Percentiles rank a stretch among this genome's conserved stretches.
These are phyloP conservation scores for Cichorium intybus DNA, from an alignment of 140 eudicot species.

Conservation along the genomic window DNA sequence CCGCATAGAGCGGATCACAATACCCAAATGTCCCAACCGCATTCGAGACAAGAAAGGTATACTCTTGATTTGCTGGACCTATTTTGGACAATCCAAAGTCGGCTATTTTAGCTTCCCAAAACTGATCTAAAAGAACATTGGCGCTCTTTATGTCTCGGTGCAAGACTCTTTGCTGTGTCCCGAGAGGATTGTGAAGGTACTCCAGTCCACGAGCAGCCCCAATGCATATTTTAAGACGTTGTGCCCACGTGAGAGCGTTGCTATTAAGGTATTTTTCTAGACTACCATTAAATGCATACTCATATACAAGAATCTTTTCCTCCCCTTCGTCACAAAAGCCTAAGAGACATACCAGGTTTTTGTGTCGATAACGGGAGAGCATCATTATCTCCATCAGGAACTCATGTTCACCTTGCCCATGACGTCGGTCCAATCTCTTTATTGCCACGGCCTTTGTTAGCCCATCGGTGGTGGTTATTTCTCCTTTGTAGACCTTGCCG, in stretches of 20 bases:
- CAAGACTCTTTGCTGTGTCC: slow-evolving; percentile 30
- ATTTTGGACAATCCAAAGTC: slow-evolving; percentile 35
- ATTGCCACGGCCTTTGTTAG: not conserved
- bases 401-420: slow-evolving; percentile 32
- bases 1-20: slow-evolving; percentile 31
- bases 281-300: slow-evolving; percentile 26
- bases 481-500: slow-evolving; percentile 31
- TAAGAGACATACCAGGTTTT: slow-evolving; percentile 22
- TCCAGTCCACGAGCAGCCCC: slow-evolving; percentile 39
- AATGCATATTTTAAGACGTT: slow-evolving; percentile 33
- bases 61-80: slow-evolving; percentile 32
- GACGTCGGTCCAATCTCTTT: slow-evolving; percentile 20
- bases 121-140: slow-evolving; percentile 25
- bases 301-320: slow-evolving; percentile 32
- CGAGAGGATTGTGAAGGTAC: slow-evolving; percentile 30
- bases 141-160: slow-evolving; percentile 36
- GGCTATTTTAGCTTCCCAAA: slow-evolving; percentile 33
- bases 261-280: slow-evolving; percentile 29
- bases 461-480: not conserved
- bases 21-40: slow-evolving; percentile 32
- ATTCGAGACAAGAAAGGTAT: slow-evolving; percentile 19
- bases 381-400: slow-evolving; percentile 27
- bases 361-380: slow-evolving; percentile 28
- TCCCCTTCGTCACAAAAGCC: slow-evolving; percentile 20
- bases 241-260: slow-evolving; percentile 18